A percentile compares a stretch with the other conserved stretches of the same genome.
Conservation (phyloP, 2,329 filamentous ascomycete genomes). For the Xenoacremonium recifei region DNA sequence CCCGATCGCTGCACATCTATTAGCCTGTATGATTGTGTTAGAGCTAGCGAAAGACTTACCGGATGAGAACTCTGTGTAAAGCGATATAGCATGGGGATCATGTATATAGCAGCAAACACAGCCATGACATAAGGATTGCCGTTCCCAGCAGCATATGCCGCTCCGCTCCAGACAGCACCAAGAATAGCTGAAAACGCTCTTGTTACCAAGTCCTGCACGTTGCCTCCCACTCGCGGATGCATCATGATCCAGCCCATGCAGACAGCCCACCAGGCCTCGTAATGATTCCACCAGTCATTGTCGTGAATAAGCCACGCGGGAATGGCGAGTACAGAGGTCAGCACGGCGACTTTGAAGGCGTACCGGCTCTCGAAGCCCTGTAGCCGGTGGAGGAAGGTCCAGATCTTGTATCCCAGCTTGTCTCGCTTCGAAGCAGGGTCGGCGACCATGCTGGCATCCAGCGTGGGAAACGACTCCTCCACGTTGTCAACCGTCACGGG, state of each 20-base stretch:
- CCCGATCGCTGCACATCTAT: slow-evolving; percentile 46
- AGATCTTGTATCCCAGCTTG: slow-evolving; percentile 45
- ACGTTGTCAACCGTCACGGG: slow-evolving; percentile 24
- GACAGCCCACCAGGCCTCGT: slow-evolving; percentile 59
- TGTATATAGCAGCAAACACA: slow-evolving; percentile 53
- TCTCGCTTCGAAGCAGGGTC: slow-evolving; percentile 32
- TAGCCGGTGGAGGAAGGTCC: slow-evolving; percentile 49
- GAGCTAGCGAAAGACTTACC: slow-evolving; percentile 30
- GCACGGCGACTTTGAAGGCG: slow-evolving; percentile 53
- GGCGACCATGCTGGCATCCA: slow-evolving; percentile 38
- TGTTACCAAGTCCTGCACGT: slow-evolving; percentile 55
- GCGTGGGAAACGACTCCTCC: slow-evolving; percentile 37
- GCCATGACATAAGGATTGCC: slow-evolving; percentile 56
- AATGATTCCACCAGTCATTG: slow-evolving; percentile 52
- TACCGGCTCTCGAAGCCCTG: slow-evolving; percentile 59
- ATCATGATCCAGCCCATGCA: slow-evolving; percentile 56
- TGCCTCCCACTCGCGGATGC: slow-evolving; percentile 51
- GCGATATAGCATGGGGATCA: slow-evolving; percentile 59
- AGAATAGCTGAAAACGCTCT: slow-evolving; percentile 48
- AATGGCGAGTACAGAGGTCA: slow-evolving; percentile 50
- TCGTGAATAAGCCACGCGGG: slow-evolving; percentile 50
- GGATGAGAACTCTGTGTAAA: slow-evolving; percentile 55
- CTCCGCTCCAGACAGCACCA: slow-evolving; percentile 54
- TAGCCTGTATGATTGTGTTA: slow-evolving; percentile 1
- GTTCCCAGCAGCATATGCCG: slow-evolving; percentile 48